Evolutionary conservation across 441 rosid species (phyloP).

Genomic region (Eugenia klotzschiana): DNA sequence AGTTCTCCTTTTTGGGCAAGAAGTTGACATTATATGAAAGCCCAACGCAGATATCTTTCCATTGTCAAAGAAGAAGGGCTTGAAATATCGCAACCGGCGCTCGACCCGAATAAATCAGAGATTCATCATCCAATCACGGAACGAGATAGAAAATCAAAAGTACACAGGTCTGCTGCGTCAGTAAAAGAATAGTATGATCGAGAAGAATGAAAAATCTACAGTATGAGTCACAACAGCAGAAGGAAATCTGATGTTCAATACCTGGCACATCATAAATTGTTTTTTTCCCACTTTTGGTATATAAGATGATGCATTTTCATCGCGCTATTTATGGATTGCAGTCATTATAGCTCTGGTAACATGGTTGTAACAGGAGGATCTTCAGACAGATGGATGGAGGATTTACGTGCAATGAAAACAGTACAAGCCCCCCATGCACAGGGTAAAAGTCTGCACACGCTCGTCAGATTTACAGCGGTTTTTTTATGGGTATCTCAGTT

Average conservation of each 20-base stretch:
- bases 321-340: not conserved
- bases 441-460: conserved; percentile 24
- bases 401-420: conserved; percentile 26
- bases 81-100: conserved; percentile 1
- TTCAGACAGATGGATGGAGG: conserved; percentile 15
- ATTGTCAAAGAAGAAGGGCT: conserved; percentile 2
- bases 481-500: not conserved
- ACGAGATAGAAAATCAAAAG: not conserved
- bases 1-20: not conserved
- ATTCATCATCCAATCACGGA: conserved; percentile 1
- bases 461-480: not conserved
- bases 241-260: not conserved
- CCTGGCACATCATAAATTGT: not conserved
- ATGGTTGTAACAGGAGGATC: conserved; percentile 21
- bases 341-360: not conserved
- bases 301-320: not conserved
- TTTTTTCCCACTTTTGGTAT: not conserved
- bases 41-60: not conserved
- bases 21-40: not conserved
- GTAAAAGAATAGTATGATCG: not conserved
- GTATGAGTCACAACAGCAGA: not conserved
- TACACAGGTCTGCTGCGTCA: not conserved
- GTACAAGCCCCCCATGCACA: conserved; percentile 56
- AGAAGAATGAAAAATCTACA: not conserved
- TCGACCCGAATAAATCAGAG: not conserved